Evolutionary conservation across 2,329 filamentous ascomycete genomes (phyloP), one percentile per base, ranked within the genome.

Genomic region (Periconia sp.): DNA sequence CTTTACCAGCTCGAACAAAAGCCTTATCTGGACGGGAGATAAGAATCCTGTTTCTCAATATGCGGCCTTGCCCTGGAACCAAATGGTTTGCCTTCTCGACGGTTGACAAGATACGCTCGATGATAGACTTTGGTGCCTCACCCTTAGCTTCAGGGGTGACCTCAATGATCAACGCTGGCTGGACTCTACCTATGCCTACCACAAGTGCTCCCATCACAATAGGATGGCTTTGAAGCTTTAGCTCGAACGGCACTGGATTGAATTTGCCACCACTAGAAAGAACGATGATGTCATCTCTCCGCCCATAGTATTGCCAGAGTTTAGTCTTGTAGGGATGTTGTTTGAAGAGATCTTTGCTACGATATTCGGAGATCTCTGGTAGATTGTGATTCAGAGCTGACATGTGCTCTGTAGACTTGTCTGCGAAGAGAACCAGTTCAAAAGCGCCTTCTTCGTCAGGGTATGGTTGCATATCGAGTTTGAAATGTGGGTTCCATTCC

Each of bases 231-330:
- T 40, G 32, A 0, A 63, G 23, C 7, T 21, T 29, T 4, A 44
- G 13, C 16, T 63, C 57, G 25, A 53, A 21, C 4, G 39, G 24
- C 3, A 47, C 32, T 11, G 58, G 59, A 11, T 42, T 39, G n/a
- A 62, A 49, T 30, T 61, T 64, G 34, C 57, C 59, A 2, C 60
- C 60, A 18, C 48, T 63, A 2, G 49, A 43, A 3, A 64, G 52
- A 18, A 64, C 56, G 15, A 64, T 47, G 3, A 63, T 36, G 36
- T 72, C 70, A 24, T 59, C 56, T 11, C 56, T 61, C 6, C 71
- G 55, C 1, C 71, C 70, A 9, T 42, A 47, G 30, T 50, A 53
- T 17, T 47, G 9, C 50, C 50, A 50, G 3, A 53, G 31, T 3
- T 26, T 36, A 8, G 28, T 4, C 29, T 53, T 53, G 10, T 24